Evolutionary conservation across 2,329 filamentous ascomycete genomes (phyloP), one percentile per base, ranked within the genome.

Genomic region (Calonectria fujianensis): DNA sequence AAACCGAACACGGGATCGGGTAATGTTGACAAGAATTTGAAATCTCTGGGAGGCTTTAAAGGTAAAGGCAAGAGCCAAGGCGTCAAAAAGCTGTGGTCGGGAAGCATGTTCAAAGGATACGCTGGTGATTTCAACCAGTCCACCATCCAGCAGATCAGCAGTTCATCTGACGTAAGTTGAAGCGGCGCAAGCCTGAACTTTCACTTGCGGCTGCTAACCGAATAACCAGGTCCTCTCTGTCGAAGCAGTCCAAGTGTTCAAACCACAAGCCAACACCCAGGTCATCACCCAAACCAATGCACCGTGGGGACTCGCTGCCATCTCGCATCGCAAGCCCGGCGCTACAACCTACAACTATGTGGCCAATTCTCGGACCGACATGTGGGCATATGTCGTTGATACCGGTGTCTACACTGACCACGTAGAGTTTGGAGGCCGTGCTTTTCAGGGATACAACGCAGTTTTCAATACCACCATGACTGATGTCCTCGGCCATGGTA

Each of bases 401-500:
- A 63, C 68, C 31, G 68, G 57, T 18, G 29, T 63, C 41, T 29
- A 70, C n/a, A 37, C 29, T 20, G 32, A 11, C 5, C 66, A 69
- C 31, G 16, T 16, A 1, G 68, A 70, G 4, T 70, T 70, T 52
- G 68, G 39, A 18, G 57, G 68, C 2, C 68, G 68, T 20, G 68
- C 68, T 27, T 10, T 41, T 13, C 8, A 18, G 13, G 54, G 52
- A 18, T 51, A 61, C 14, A 70, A 63, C 24, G 52, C 37, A 32
- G 68, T 63, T 29, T 10, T 9, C 29, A 51, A 51, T n/a, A 51
- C 9, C 8, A 9, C 20, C 32, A 45, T 50, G 20, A 37, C 31
- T 9, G 68, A 70, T 20, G 29, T 13, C 11, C 14, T 35, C 3
- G 68, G 68, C 41, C 68, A 70, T 20, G 68, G 68, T 18, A 70